Evolutionary conservation across 805 yeast genomes (phyloP), one percentile per base, ranked within the genome.

Genomic region (Yarrowia sp.): DNA sequence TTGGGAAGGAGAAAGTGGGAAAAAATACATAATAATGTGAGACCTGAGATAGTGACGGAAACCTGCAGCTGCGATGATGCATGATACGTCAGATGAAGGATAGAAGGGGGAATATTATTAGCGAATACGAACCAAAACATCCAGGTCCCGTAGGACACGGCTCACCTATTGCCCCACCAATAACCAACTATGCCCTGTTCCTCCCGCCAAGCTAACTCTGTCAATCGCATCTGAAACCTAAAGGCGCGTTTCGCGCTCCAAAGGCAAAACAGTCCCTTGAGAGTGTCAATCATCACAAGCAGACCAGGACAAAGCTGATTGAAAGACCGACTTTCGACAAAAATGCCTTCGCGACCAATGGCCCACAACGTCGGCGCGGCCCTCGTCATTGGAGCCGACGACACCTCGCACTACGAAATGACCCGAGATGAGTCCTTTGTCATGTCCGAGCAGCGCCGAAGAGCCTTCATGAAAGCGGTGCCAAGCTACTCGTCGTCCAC

Each of bases 361-460:
- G 61, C 46, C 46, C 61, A 55, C 6, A 39, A 20, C 46, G 46
- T 55, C 20, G 61, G 61, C 2, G 61, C 61, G 6, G 61, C 61
- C 12, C 61, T 55, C 20, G 61, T 55, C 3, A 39, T 55, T 20
- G 61, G 61, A 20, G 61, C 46, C 6, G 61, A 55, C 20, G 64
- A 58, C 6, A 30, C 49, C 33, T 33, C 64, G 40, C 49, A 42
- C 39, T 58, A 58, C 40, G 64, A 58, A 19, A 58, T 58, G 64
- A 58, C 64, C 24, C 64, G 64, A 5, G 64, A 58, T 36, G 64
- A 58, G 64, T 58, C 64, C n/a, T 58, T 58, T 43, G 64, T 58
- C 40, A 43, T 58, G 49, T 39, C 64, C 3, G 64, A 58, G 4
- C 39, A 44, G 44, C 66, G 53, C 55, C 66, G 55, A 44, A 61